Evolutionary conservation across 768 basidiomycete species (phyloP), one percentile per base, ranked within the genome.

Genomic region (Suillus brevipes): DNA sequence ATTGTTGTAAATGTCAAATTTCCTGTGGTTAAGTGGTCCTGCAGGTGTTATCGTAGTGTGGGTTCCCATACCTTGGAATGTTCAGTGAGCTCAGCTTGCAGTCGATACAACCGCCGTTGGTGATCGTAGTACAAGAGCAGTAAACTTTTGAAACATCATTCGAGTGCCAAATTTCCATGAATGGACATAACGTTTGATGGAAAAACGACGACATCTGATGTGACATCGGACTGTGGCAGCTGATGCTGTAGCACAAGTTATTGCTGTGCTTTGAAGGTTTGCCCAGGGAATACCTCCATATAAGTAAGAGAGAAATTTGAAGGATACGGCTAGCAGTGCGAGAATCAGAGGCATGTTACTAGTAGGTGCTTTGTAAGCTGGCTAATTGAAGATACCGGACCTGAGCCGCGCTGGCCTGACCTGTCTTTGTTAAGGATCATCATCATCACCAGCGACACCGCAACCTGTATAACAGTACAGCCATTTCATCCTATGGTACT

Each of bases 371-470:
- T 55, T 55, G 53, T 55, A 34, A 55, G 53, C 53, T 55, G 53
- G 53, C 20, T 55, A 55, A 34, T 55, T 13, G 53, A 55, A 34
- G 53, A 55, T 36, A 36, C 53, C 53, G 53, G 53, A 13, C 20
- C 53, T 55, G 50, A 14, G 50, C 25, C 40, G 40, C 16, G 40
- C 40, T 42, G 40, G 4, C 8, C 43, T 45, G 18, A 42, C 42
- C 23, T 52, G 28, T 5, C 34, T 55, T 55, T 55, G 53, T 55
- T 12, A 31, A n/a, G 10, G 31, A 34, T 55, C 34, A 36, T 52
- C 28, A 49, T 25, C 49, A 52, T 55, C 53, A 36, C 53, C 53
- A 55, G 53, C 53, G 53, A 55, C 53, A 55, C 53, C 53, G 53
- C 53, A 55, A 55, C 53, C 20, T 34, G 31, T 55, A 55, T 55